Percentiles rank a stretch among this genome's conserved stretches.
Evolutionary conservation across 78 protist genomes (phyloP).

Genomic region (Tieghemostelium lacteum): DNA sequence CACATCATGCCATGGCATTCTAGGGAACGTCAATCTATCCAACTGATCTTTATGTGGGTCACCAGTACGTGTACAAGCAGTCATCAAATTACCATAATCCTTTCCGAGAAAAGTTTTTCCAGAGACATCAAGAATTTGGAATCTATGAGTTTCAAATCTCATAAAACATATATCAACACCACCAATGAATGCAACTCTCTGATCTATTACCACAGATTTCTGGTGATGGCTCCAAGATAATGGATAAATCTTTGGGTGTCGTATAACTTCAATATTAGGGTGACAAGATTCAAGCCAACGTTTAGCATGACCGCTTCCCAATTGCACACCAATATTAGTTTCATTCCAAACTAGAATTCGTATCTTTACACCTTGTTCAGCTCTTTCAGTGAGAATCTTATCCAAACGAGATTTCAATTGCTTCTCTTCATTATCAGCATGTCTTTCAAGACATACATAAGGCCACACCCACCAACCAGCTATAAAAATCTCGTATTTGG

Average conservation of each 20-base stretch:
- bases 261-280: conserved; percentile 34
- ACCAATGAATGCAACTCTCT: conserved; percentile 85
- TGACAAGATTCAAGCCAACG: conserved; percentile 47
- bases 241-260: conserved; percentile 66
- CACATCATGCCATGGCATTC: conserved; percentile 98
- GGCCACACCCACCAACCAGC: conserved; percentile 83
- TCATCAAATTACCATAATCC: conserved; percentile 50
- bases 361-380: conserved; percentile 76
- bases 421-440: not conserved
- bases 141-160: conserved; percentile 79
- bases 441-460: conserved; percentile 43
- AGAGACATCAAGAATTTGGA: conserved; percentile 19
- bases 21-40: conserved; percentile 25
- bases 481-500: conserved; percentile 38
- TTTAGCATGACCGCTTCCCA: conserved; percentile 35
- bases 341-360: conserved; percentile 75
- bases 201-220: conserved; percentile 86
- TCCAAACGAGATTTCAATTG: conserved; percentile 61
- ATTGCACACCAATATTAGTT: conserved; percentile 61
- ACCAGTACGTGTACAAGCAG: conserved; percentile 5
- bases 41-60: conserved; percentile 48
- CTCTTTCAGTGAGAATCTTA: conserved; percentile 49
- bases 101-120: conserved; percentile 41
- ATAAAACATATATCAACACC: conserved; percentile 90
- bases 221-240: conserved; percentile 89